These are phyloP conservation scores for Coccinonectria pachysandricola DNA, from an alignment of 2,329 filamentous ascomycete genomes.

Conservation along the genomic window DNA sequence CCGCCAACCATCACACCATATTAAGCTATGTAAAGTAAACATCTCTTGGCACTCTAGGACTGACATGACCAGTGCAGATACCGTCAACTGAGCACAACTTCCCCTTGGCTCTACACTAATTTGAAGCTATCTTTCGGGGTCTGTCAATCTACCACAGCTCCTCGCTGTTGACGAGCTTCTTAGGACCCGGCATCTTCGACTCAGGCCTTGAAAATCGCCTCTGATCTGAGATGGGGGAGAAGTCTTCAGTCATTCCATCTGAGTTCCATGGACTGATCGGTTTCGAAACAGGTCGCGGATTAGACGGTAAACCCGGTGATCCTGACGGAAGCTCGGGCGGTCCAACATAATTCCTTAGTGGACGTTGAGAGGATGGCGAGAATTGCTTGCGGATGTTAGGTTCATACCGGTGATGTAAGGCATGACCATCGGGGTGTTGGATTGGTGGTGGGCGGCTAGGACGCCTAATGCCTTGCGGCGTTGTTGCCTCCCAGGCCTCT, in stretches of 20 bases:
- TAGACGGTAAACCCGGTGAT: conserved; percentile 21
- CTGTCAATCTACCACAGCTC: conserved; percentile 3
- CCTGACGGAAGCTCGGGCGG: conserved; percentile 15
- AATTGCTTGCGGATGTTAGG: conserved; percentile 23
- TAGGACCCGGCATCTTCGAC: background rate
- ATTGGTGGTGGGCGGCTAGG: conserved; percentile 11
- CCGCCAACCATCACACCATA: too few relatives aligned
- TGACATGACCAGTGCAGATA: too few relatives aligned
- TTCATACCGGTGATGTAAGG: conserved; percentile 23
- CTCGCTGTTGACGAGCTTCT: conserved; percentile 4
- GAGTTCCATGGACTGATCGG: conserved; percentile 11
- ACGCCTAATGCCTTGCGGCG: conserved; percentile 17
- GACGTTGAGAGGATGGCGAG: conserved; percentile 16
- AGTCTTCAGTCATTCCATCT: too few relatives aligned
- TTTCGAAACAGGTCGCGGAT: conserved; percentile 16
- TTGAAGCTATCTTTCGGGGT: background rate
- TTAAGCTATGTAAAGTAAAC: too few relatives aligned
- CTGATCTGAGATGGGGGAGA: background rate
- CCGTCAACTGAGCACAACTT: too few relatives aligned
- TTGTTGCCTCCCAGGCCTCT: conserved; percentile 29
- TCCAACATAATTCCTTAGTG: conserved; percentile 7
- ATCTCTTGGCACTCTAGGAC: too few relatives aligned
- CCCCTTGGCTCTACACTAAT: too few relatives aligned
- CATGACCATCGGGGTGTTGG: conserved; percentile 10
- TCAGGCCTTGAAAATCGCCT: background rate